These are phyloP conservation scores for Rhodocollybia butyracea DNA, from an alignment of 768 basidiomycete genomes.

Conservation along the genomic window DNA sequence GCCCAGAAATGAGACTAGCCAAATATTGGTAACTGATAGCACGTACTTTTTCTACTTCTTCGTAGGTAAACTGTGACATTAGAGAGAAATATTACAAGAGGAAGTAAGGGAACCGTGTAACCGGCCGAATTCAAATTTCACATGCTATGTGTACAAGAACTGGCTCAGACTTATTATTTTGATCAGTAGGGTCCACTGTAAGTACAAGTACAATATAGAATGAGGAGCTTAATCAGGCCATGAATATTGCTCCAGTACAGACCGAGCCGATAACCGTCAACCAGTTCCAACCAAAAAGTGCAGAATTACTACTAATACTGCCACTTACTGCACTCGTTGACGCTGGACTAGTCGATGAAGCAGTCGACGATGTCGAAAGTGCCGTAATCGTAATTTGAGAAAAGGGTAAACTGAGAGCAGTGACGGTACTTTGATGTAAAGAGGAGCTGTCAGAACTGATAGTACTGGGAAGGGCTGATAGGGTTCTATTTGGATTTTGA, in stretches of 20 bases:
- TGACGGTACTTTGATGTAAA: neutral
- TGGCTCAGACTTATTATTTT: too few species aligned
- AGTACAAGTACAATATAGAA: too few species aligned
- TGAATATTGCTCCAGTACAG: neutral
- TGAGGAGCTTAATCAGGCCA: too few species aligned
- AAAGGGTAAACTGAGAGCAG: neutral
- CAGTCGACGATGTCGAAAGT: neutral
- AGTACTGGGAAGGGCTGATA: neutral
- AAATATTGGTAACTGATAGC: too few species aligned
- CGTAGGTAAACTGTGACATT: conserved; percentile 34
- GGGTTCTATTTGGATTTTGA: neutral
- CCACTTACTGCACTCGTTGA: neutral
- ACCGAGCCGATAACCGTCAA: neutral
- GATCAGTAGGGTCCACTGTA: too few species aligned
- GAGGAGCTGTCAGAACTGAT: neutral
- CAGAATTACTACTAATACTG: neutral
- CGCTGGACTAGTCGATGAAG: neutral
- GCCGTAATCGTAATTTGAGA: conserved; percentile 1
- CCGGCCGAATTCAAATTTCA: neutral
- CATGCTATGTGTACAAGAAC: too few species aligned
- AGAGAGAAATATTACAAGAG: neutral
- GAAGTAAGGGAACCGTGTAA: neutral
- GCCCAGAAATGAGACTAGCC: neutral
- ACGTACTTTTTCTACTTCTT: conserved; percentile 67
- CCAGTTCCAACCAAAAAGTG: neutral